phyloP scores from a whole-genome alignment of 768 basidiomycete species.

The Tylopilus plumbeoviolaceoides region DNA sequence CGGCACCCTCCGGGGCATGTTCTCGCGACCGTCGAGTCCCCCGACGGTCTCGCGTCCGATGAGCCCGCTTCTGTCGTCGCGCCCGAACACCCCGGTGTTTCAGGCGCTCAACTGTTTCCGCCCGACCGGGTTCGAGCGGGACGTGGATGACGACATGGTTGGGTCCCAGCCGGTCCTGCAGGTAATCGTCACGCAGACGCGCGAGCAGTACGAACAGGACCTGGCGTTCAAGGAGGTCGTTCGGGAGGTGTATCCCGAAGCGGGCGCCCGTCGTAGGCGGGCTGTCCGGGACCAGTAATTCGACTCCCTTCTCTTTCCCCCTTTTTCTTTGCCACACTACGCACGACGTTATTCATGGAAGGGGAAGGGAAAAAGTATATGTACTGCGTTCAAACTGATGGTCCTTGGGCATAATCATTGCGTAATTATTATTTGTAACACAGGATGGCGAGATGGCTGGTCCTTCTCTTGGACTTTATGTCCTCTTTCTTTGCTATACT shows the following conservation, averaged over 20 bases:
- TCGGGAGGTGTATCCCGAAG: conserved; percentile 27
- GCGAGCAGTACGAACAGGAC: conserved; percentile 32
- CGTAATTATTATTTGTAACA: conserved; percentile 25
- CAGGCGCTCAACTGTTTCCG: conserved; percentile 34
- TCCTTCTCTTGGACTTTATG: conserved; percentile 5
- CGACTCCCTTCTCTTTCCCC: background rate
- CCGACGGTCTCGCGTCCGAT: conserved; percentile 28
- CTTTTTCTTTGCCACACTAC: background rate
- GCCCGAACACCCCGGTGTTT: conserved; percentile 21
- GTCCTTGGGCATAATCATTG: conserved; percentile 11
- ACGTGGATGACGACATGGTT: conserved; percentile 18
- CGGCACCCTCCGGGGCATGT: conserved; percentile 10
- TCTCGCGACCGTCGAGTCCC: conserved; percentile 31
- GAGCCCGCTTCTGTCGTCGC: conserved; percentile 15
- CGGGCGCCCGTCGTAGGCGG: conserved; percentile 17
- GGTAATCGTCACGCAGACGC: conserved; percentile 33
- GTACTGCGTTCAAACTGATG: background rate
- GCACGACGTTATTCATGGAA: background rate
- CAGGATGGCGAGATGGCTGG: conserved; percentile 15
- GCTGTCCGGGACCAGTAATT: background rate
- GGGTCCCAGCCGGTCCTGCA: conserved; percentile 24
- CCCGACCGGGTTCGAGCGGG: conserved; percentile 30
- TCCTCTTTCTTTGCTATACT: background rate
- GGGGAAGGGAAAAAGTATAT: conserved; percentile 13
- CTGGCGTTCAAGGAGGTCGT: conserved; percentile 30